A percentile compares a stretch with the other conserved stretches of the same genome.
Evolutionary conservation across 2,329 filamentous ascomycete species (phyloP).

Genomic region (Arthrobotrys iridis): DNA sequence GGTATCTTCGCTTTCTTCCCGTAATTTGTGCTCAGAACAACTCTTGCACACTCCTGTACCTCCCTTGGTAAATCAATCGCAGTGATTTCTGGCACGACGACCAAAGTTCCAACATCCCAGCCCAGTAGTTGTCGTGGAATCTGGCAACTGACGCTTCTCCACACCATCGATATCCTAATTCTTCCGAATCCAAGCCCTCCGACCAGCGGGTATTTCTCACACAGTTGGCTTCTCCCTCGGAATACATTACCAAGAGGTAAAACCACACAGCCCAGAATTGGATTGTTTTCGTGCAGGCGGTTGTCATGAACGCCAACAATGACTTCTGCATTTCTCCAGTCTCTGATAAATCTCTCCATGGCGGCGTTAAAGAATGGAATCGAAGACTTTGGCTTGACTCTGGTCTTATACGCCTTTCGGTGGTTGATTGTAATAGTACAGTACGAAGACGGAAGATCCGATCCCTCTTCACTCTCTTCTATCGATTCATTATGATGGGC

Average conservation of each 20-base stretch:
- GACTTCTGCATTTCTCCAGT: slow-evolving; percentile 74
- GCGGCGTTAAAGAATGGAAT: slow-evolving; percentile 83
- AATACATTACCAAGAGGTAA: slow-evolving; percentile 73
- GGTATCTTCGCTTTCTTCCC: slow-evolving; percentile 28
- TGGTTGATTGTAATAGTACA: slow-evolving; percentile 79
- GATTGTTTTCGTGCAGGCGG: slow-evolving; percentile 74
- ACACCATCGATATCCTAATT: slow-evolving; percentile 75
- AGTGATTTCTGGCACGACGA: slow-evolving; percentile 59
- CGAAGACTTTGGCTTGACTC: slow-evolving; percentile 80
- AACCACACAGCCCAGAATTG: slow-evolving; percentile 76
- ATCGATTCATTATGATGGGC: slow-evolving; percentile 62
- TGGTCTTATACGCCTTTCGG: slow-evolving; percentile 73
- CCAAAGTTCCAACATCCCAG: slow-evolving; percentile 77
- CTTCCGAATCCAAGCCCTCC: slow-evolving; percentile 79
- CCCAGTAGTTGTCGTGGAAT: slow-evolving; percentile 67
- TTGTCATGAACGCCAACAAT: slow-evolving; percentile 75
- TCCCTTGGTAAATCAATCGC: slow-evolving; percentile 21
- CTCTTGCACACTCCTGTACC: slow-evolving; percentile 17
- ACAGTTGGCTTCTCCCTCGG: slow-evolving; percentile 71
- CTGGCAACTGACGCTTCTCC: slow-evolving; percentile 74
- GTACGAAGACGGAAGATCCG: slow-evolving; percentile 75
- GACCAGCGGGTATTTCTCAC: slow-evolving; percentile 73
- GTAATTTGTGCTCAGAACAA: slow-evolving; percentile 1
- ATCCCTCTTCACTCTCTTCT: slow-evolving; percentile 70
- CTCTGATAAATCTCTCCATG: slow-evolving; percentile 75